Percentiles rank a stretch among this genome's conserved stretches.
Evolutionary conservation across 257 asterid genomes (phyloP).

Genomic region (Cinchona pubescens): DNA sequence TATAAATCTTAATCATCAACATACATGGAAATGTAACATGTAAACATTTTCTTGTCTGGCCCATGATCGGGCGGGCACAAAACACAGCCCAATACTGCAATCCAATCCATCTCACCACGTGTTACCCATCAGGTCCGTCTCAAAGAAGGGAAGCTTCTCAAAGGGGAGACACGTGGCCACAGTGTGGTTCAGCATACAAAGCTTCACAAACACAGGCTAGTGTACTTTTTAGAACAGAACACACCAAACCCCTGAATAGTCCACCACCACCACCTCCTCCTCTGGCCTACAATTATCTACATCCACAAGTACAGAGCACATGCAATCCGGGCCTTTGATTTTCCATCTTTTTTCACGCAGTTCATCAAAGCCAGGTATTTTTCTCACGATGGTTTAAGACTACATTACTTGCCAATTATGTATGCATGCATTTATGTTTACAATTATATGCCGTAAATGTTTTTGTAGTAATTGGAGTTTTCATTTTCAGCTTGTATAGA

Average conservation of each 20-base stretch:
- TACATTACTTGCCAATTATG: background rate
- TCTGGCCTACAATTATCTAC: background rate
- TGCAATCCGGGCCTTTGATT: background rate
- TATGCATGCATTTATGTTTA: background rate
- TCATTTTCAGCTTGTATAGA: background rate
- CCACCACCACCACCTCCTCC: background rate
- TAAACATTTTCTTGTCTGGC: too few species aligned
- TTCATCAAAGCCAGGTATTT: constrained; percentile 10
- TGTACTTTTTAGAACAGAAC: background rate
- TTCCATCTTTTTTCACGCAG: background rate
- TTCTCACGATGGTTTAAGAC: background rate
- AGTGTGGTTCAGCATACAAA: too few species aligned
- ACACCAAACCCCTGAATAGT: background rate
- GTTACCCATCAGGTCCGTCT: too few species aligned
- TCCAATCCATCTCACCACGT: background rate
- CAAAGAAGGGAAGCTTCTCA: background rate
- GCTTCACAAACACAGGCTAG: too few species aligned
- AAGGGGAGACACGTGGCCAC: background rate
- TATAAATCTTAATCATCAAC: too few species aligned
- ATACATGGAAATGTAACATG: too few species aligned
- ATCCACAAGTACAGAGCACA: background rate
- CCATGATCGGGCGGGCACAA: too few species aligned
- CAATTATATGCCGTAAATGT: background rate
- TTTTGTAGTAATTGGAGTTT: background rate
- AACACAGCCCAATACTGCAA: background rate